phyloP scores from a whole-genome alignment of 2,329 filamentous ascomycete genomes.

The Neocucurbitaria cava region DNA sequence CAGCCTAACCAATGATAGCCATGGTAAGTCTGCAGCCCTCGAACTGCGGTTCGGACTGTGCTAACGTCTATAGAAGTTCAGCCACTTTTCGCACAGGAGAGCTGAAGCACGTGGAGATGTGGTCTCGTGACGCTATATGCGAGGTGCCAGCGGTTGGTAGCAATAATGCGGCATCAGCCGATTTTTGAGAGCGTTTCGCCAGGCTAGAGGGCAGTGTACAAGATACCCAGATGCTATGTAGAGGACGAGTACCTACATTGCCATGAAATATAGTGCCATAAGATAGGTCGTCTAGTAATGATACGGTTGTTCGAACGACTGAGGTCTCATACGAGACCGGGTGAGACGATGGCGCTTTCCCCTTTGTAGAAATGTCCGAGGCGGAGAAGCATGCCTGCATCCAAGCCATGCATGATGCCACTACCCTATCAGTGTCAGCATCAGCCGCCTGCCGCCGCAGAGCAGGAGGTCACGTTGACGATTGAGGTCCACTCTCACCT shows the following conservation, averaged over 20 bases:
- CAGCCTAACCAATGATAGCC: slow-evolving; percentile 8
- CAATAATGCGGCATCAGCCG: neutral
- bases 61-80: too few species aligned
- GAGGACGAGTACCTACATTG: too few species aligned
- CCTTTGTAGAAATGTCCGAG: neutral
- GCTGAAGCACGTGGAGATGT: neutral
- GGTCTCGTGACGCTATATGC: neutral
- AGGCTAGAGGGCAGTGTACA: slow-evolving; percentile 7
- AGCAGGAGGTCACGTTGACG: slow-evolving; percentile 15
- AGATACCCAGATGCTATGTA: neutral
- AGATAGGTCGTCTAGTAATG: too few species aligned
- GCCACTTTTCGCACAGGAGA: too few species aligned
- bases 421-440: too few species aligned
- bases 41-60: too few species aligned
- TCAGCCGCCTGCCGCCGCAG: neutral
- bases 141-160: neutral
- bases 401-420: neutral
- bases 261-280: too few species aligned
- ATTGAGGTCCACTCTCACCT: slow-evolving; percentile 8
- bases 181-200: neutral
- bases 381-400: neutral
- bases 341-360: slow-evolving; percentile 10
- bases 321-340: slow-evolving; percentile 9
- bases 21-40: slow-evolving; percentile 6
- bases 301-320: slow-evolving; percentile 1